phyloP scores from a whole-genome alignment of 73 alveolate species.

The Paramecium primaurelia region DNA sequence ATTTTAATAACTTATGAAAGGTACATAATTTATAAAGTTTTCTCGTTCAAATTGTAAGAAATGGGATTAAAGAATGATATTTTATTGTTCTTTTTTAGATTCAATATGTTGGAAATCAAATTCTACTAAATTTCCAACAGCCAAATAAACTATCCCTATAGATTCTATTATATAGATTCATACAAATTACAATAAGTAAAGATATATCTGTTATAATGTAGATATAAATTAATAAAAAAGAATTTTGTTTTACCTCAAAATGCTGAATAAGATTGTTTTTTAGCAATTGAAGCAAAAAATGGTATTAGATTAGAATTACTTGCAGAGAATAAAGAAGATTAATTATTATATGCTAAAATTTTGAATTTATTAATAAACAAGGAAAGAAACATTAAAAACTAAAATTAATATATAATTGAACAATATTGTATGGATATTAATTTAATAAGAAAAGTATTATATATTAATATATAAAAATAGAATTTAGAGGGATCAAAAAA shows the following conservation, averaged over 20 bases:
- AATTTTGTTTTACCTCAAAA: neutral
- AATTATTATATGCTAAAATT: neutral
- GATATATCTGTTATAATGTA: neutral
- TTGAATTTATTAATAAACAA: neutral
- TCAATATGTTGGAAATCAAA: slow-evolving; percentile 32
- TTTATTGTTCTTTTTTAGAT: slow-evolving; percentile 34
- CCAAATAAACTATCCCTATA: slow-evolving; percentile 17
- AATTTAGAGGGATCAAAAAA: neutral
- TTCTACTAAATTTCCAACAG: neutral
- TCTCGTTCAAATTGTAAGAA: slow-evolving; percentile 17
- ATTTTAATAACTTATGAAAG: slow-evolving; percentile 25
- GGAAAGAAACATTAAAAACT: neutral
- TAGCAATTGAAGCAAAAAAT: slow-evolving; percentile 24
- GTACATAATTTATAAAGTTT: neutral
- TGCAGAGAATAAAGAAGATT: slow-evolving; percentile 17
- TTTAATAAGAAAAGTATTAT: neutral
- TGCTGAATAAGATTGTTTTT: slow-evolving; percentile 4
- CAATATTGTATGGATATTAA: slow-evolving; percentile 18
- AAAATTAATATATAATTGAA: neutral
- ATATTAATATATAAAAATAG: neutral
- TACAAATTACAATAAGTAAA: slow-evolving; percentile 2
- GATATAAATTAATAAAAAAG: neutral
- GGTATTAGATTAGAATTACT: neutral
- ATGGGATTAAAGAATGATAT: neutral
- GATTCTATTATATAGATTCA: slow-evolving; percentile 1